Conservation (phyloP, 768 basidiomycete species). For the Lactarius psammicola region DNA sequence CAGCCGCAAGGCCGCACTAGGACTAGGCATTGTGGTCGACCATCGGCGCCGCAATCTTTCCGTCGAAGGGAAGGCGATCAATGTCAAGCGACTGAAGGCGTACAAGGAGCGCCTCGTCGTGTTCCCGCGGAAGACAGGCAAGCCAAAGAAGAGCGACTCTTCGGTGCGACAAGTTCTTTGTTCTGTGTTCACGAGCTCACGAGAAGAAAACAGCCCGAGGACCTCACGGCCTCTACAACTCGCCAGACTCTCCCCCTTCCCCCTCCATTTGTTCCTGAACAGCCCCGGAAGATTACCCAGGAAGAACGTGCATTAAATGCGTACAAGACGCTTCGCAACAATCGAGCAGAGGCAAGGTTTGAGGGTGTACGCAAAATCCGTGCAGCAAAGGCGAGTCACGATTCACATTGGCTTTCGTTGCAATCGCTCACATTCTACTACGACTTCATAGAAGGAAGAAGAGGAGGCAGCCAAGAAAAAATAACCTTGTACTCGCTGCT, state of each 20-base stretch:
- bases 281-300: constrained; percentile 88
- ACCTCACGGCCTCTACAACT: constrained; percentile 71
- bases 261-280: constrained; percentile 63
- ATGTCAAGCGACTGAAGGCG: constrained; percentile 89
- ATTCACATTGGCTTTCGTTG: neutral
- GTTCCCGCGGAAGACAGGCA: constrained; percentile 94
- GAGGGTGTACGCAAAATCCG: constrained; percentile 87
- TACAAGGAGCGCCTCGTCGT: constrained; percentile 93
- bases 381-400: constrained; percentile 69
- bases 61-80: constrained; percentile 94
- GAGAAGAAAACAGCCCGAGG: constrained; percentile 59
- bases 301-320: constrained; percentile 90
- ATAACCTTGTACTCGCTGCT: constrained; percentile 42
- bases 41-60: constrained; percentile 95
- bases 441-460: constrained; percentile 66
- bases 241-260: constrained; percentile 68
- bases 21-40: constrained; percentile 94
- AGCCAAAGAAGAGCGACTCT: constrained; percentile 95
- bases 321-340: constrained; percentile 81
- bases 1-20: constrained; percentile 87
- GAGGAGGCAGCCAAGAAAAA: constrained; percentile 93
- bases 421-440: constrained; percentile 27
- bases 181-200: constrained; percentile 12
- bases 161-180: constrained; percentile 52
- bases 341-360: constrained; percentile 78